Percentiles rank a stretch among this genome's conserved stretches.
Evolutionary conservation across 2,329 filamentous ascomycete genomes (phyloP).

Genomic region (Aspergillus costaricaensis): DNA sequence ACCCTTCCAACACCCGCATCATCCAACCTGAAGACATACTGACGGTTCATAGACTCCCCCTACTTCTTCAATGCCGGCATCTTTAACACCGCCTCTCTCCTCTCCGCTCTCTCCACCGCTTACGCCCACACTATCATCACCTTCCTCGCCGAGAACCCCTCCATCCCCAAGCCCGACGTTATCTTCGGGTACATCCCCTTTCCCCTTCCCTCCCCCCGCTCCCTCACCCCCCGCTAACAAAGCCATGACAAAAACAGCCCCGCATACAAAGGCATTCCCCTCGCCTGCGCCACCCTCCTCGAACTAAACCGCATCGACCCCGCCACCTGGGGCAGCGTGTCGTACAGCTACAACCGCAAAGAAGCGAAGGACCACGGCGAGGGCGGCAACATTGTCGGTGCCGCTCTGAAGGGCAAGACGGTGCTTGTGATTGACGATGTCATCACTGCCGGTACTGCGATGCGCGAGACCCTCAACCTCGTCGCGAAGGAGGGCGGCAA

Average conservation of each 20-base stretch:
- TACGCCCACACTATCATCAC: slow-evolving; percentile 63
- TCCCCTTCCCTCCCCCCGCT: neutral
- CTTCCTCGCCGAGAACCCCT: slow-evolving; percentile 35
- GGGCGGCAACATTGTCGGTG: slow-evolving; percentile 88
- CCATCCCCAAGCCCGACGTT: slow-evolving; percentile 68
- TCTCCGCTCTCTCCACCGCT: slow-evolving; percentile 75
- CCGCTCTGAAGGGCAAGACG: slow-evolving; percentile 77
- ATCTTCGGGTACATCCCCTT: slow-evolving; percentile 65
- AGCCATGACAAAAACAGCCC: slow-evolving; percentile 48
- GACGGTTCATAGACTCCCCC: slow-evolving; percentile 60
- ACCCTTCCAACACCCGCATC: neutral
- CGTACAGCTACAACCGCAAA: slow-evolving; percentile 93
- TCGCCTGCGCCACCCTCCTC: slow-evolving; percentile 75
- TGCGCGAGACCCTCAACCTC: slow-evolving; percentile 87
- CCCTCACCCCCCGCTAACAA: neutral
- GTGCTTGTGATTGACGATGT: slow-evolving; percentile 95
- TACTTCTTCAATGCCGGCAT: slow-evolving; percentile 98
- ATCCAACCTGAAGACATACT: neutral
- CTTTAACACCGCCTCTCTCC: slow-evolving; percentile 79
- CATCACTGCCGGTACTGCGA: slow-evolving; percentile 91
- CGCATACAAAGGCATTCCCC: slow-evolving; percentile 94
- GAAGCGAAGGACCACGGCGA: slow-evolving; percentile 96
- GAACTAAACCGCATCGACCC: slow-evolving; percentile 71
- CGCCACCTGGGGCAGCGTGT: slow-evolving; percentile 65
- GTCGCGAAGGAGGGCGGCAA: slow-evolving; percentile 82